Evolutionary conservation across 495 filamentous ascomycete genomes (phyloP).

Genomic region (Podospora pseudoanserina): DNA sequence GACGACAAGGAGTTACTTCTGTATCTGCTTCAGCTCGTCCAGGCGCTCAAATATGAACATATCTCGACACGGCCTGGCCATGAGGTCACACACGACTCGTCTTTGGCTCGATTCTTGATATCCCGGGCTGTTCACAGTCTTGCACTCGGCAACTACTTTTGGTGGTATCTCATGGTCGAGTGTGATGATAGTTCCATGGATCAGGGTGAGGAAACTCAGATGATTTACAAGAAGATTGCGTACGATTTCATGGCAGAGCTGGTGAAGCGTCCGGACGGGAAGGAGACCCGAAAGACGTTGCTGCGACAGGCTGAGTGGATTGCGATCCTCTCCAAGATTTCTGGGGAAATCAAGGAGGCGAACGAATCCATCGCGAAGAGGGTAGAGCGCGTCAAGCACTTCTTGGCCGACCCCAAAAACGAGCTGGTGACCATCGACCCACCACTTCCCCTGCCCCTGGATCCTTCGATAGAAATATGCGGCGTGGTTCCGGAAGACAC

Average conservation of each 20-base stretch:
- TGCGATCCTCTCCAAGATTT: conserved; percentile 79
- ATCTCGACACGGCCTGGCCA: conserved; percentile 56
- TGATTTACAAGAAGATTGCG: conserved; percentile 84
- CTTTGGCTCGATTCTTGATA: conserved; percentile 86
- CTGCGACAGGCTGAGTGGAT: conserved; percentile 87
- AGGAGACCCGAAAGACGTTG: conserved; percentile 68
- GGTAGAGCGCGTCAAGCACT: conserved; percentile 75
- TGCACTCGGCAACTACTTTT: conserved; percentile 87
- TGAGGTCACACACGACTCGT: conserved; percentile 72
- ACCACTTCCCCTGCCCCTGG: conserved; percentile 81
- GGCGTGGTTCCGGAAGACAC: conserved; percentile 81
- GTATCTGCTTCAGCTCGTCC: conserved; percentile 92
- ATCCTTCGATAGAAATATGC: conserved; percentile 73
- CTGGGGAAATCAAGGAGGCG: conserved; percentile 81
- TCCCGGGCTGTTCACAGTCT: conserved; percentile 78
- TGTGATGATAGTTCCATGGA: conserved; percentile 73
- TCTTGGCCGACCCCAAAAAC: conserved; percentile 83
- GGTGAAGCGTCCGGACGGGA: conserved; percentile 56
- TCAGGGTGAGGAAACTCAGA: conserved; percentile 66
- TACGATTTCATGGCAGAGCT: conserved; percentile 94
- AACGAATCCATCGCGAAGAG: conserved; percentile 74
- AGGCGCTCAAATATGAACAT: conserved; percentile 94
- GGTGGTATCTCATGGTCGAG: conserved; percentile 99
- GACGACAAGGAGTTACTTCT: conserved; percentile 91
- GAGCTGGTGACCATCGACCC: conserved; percentile 79